Evolutionary conservation across 2,329 filamentous ascomycete species (phyloP).

Genomic region (Orbilia brochopaga): DNA sequence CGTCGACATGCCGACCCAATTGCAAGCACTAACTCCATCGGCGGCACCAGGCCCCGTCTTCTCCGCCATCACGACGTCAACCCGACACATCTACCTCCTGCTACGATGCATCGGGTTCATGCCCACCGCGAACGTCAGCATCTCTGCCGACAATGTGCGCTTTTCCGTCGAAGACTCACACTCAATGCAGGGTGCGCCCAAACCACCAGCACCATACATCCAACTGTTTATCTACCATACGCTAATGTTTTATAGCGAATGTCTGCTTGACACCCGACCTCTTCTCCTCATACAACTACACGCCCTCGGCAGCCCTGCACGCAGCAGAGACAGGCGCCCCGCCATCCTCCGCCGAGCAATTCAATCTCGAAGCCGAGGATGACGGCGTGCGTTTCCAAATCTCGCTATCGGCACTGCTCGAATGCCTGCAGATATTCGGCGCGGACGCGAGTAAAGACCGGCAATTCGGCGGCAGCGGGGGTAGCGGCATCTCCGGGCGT

Average conservation of each 20-base stretch:
- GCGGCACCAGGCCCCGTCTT: slow-evolving; percentile 65
- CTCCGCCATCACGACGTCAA: slow-evolving; percentile 77
- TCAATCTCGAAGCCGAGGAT: slow-evolving; percentile 57
- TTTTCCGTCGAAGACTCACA: slow-evolving; percentile 87
- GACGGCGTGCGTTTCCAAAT: slow-evolving; percentile 71
- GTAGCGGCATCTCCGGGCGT: slow-evolving; percentile 58
- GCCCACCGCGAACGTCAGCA: slow-evolving; percentile 69
- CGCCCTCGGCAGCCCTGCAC: slow-evolving; percentile 57
- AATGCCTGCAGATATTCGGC: slow-evolving; percentile 94
- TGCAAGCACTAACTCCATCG: slow-evolving; percentile 21
- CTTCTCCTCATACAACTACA: slow-evolving; percentile 83
- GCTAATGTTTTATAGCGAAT: slow-evolving; percentile 11
- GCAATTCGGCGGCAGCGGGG: slow-evolving; percentile 36
- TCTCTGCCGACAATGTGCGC: slow-evolving; percentile 81
- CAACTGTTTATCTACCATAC: background rate
- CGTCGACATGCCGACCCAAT: slow-evolving; percentile 30
- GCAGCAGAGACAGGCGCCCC: slow-evolving; percentile 57
- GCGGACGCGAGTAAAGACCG: slow-evolving; percentile 66
- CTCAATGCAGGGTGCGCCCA: slow-evolving; percentile 80
- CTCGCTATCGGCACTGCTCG: slow-evolving; percentile 82
- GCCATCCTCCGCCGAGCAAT: slow-evolving; percentile 53
- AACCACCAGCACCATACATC: background rate
- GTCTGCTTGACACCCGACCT: slow-evolving; percentile 74
- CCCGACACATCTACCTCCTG: slow-evolving; percentile 72
- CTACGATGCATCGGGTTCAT: slow-evolving; percentile 67